Base-by-base conservation (phyloP, 176 grass and related monocot genomes). In the Guadua angustifolia region DNA sequence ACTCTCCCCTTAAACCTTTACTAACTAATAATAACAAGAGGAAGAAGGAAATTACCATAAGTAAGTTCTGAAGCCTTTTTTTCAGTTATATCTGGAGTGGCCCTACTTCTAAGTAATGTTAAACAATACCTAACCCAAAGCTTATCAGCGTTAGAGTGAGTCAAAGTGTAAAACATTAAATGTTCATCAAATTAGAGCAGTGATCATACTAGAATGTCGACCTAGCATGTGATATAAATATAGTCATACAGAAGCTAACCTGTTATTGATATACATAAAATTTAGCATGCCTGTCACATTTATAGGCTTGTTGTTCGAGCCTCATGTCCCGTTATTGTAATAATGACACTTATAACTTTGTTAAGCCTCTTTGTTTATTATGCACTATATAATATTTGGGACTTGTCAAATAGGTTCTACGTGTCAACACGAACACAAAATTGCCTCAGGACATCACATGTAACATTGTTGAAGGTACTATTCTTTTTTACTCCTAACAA, bases 391-490 rank as follows among this genome's bases (percentile, higher is more conserved):
- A 39, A 86, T 49, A 58, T 66, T 82, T 66, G 42, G 3, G 66
- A 74, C 75, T 81, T n/a, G 83, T 87, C 32, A 68, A 81, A 87
- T 84, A 98, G 93, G 83, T 98, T 98, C 71, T 95, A 90, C 77
- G 75, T 95, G 71, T 95, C 93, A 66, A 87, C 91, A 14, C 79
- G 96, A 66, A 95, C 91, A 61, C 87, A 91, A 26, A 88, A 86
- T 74, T 82, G 89, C 61, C 80, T 94, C 80, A 90, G 91, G 74
- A 95, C 91, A 85, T 95, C 93, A 81, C 83, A 94, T 77, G 88
- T 98, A 82, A 92, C 85, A 73, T 79, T 98, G 68, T 82, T 78
- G 15, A 98, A 95, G 91, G 96, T 98, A 93, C 42, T 77, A 12
- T n/a, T 50, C 19, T n/a, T 69, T 69, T 74, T 76, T 73, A 60